Evolutionary conservation across 805 yeast genomes (phyloP).

Genomic region (Ogataea nakhonphanomensis): DNA sequence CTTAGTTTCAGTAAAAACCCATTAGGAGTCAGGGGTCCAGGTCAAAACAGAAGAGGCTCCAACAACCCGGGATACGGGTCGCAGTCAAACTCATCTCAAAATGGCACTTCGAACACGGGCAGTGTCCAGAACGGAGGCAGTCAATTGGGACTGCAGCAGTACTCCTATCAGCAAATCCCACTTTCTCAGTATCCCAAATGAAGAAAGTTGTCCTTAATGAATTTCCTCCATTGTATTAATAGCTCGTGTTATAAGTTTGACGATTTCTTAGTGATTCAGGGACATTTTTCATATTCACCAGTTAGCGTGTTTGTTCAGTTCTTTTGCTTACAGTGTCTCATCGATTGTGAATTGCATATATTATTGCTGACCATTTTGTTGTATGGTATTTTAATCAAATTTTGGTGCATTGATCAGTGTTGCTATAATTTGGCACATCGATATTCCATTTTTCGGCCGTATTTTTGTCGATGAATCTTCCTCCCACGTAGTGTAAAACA

Average conservation of each 20-base stretch:
- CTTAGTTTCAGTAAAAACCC: conserved; percentile 95
- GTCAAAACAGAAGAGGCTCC: conserved; percentile 31
- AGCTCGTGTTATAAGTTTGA: conserved; percentile 11
- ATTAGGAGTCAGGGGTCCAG: conserved; percentile 83
- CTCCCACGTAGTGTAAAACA: conserved; percentile 76
- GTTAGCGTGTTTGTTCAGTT: conserved; percentile 6
- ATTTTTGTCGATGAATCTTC: conserved; percentile 67
- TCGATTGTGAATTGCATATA: conserved; percentile 10
- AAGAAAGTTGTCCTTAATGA: not conserved
- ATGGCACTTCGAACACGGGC: conserved; percentile 9
- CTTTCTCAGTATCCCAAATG: conserved; percentile 24
- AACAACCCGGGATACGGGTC: conserved; percentile 17
- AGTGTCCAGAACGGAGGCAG: conserved; percentile 7
- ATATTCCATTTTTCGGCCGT: conserved; percentile 76
- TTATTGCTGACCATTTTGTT: conserved; percentile 15
- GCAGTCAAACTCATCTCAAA: conserved; percentile 11
- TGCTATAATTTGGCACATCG: conserved; percentile 57
- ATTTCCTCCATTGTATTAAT: conserved; percentile 8
- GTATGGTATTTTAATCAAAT: conserved; percentile 4
- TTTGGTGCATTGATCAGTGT: conserved; percentile 51
- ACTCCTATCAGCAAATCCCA: conserved; percentile 22
- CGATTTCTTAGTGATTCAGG: conserved; percentile 6
- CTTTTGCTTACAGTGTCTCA: conserved; percentile 13
- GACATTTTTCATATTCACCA: conserved; percentile 6
- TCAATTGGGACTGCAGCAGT: conserved; percentile 18